These are phyloP conservation scores for Picea sitchensis DNA, from an alignment of 75 land plant species.

Conservation along the genomic window DNA sequence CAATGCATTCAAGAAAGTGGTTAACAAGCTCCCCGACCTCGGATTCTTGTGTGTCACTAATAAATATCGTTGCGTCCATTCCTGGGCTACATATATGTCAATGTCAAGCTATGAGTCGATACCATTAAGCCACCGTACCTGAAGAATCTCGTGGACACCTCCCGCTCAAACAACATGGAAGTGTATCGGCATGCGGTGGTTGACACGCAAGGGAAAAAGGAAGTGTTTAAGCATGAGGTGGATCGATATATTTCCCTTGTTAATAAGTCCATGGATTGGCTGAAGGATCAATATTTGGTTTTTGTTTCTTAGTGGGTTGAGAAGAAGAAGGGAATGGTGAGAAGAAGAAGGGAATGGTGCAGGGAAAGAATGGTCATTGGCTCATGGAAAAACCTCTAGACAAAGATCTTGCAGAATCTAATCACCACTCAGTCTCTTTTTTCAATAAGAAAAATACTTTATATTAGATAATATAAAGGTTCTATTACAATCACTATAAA, in stretches of 20 bases:
- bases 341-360: too few relatives aligned
- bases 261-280: slow-evolving; percentile 41
- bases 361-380: too few relatives aligned
- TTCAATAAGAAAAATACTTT: too few relatives aligned
- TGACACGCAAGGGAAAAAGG: not conserved
- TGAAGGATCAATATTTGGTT: slow-evolving; percentile 42
- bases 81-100: slow-evolving; percentile 16
- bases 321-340: too few relatives aligned
- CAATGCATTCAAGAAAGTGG: slow-evolving; percentile 14
- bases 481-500: too few relatives aligned
- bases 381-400: too few relatives aligned
- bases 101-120: slow-evolving; percentile 20
- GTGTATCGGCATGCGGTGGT: not conserved
- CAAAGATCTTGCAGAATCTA: too few relatives aligned
- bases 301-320: slow-evolving; percentile 48
- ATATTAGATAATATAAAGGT: too few relatives aligned
- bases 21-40: slow-evolving; percentile 15
- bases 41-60: slow-evolving; percentile 22
- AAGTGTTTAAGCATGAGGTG: not conserved
- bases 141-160: not conserved
- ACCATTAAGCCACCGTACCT: slow-evolving; percentile 14
- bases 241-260: slow-evolving; percentile 9
- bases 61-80: slow-evolving; percentile 17
- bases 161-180: slow-evolving; percentile 10
- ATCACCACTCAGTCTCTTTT: too few relatives aligned